Evolutionary conservation across 1,284 basidiomycete species (phyloP).

Genomic region (Austroboletus rostrupii): DNA sequence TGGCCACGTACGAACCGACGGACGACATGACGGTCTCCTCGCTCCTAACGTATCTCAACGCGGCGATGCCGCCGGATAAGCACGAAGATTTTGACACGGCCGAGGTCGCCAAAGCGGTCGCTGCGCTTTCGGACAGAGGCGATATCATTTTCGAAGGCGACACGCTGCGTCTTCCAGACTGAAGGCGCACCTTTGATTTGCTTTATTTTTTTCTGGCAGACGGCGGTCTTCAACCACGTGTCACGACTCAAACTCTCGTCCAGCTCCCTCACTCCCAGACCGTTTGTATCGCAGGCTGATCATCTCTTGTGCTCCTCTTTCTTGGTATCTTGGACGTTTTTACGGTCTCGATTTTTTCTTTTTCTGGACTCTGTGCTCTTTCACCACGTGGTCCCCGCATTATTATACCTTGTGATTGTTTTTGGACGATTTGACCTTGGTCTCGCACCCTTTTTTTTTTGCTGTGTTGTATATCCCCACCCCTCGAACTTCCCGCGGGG

Average conservation of each 20-base stretch:
- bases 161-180: constrained; percentile 40
- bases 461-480: constrained; percentile 10
- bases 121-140: constrained; percentile 48
- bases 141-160: constrained; percentile 58
- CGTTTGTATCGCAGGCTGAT: neutral
- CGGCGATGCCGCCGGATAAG: constrained; percentile 69
- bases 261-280: neutral
- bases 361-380: constrained; percentile 9
- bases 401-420: constrained; percentile 18
- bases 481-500: neutral
- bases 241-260: no score
- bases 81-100: constrained; percentile 75
- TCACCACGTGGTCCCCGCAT: constrained; percentile 6
- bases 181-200: neutral
- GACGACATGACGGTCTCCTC: constrained; percentile 67
- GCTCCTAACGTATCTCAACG: constrained; percentile 65
- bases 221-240: no score
- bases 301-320: constrained; percentile 4
- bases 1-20: constrained; percentile 55
- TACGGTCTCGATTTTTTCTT: neutral
- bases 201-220: no score
- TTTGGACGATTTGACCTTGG: constrained; percentile 15
- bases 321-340: constrained; percentile 29
- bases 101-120: constrained; percentile 61
- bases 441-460: constrained; percentile 11